These are phyloP conservation scores for Cutaneotrichosporon daszewskae DNA, from an alignment of 1,284 basidiomycete species.

Conservation along the genomic window DNA sequence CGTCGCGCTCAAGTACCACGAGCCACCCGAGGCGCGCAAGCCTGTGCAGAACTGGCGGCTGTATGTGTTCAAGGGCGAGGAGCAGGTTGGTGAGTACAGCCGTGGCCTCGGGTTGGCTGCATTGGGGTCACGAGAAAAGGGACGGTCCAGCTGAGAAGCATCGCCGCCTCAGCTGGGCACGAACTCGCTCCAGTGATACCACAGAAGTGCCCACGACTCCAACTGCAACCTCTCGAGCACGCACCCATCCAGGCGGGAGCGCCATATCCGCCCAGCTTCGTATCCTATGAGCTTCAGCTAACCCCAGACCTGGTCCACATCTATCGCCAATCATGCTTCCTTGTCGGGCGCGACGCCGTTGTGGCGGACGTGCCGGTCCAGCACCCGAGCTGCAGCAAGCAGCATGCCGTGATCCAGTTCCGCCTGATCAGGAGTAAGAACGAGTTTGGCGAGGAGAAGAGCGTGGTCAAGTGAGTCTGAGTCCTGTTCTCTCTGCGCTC, in stretches of 20 bases:
- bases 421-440: constrained; percentile 79
- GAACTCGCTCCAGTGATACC: too few species aligned
- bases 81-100: constrained; percentile 72
- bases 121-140: too few species aligned
- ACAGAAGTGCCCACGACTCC: too few species aligned
- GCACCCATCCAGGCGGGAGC: too few species aligned
- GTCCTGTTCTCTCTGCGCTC: too few species aligned
- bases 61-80: constrained; percentile 93
- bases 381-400: constrained; percentile 96
- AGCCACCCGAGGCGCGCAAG: constrained; percentile 94
- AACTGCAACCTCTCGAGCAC: too few species aligned
- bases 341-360: constrained; percentile 81
- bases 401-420: constrained; percentile 95
- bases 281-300: neutral
- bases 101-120: too few species aligned
- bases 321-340: constrained; percentile 85
- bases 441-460: constrained; percentile 75
- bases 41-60: constrained; percentile 84
- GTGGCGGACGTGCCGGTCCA: constrained; percentile 83
- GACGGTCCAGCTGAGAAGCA: too few species aligned
- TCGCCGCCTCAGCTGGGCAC: too few species aligned
- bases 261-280: too few species aligned
- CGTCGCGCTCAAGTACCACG: constrained; percentile 94
- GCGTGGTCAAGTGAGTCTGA: constrained; percentile 62
- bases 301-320: constrained; percentile 77